Evolutionary conservation across 306 rosid species (phyloP).

Genomic region (Rosa lucieae): DNA sequence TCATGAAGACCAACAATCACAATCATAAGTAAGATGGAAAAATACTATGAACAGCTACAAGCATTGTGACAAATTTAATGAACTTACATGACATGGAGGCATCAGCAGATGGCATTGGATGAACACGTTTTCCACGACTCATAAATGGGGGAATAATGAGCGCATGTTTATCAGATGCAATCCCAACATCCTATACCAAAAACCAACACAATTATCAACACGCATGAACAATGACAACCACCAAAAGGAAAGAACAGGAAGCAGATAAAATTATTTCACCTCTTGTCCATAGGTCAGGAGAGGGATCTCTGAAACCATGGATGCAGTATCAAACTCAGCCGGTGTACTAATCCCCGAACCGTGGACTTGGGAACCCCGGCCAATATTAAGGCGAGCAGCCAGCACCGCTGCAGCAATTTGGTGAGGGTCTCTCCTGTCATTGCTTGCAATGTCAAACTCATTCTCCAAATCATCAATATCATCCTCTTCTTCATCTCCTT

Average conservation of each 20-base stretch:
- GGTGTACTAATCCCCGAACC: conserved; percentile 45
- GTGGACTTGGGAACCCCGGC: conserved; percentile 48
- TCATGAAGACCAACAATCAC: conserved; percentile 23
- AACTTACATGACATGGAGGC: conserved; percentile 53
- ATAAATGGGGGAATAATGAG: conserved; percentile 74
- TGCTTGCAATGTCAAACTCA: conserved; percentile 70
- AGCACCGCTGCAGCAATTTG: conserved; percentile 56
- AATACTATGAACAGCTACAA: conserved; percentile 10
- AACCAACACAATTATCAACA: conserved; percentile 25
- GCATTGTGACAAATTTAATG: conserved; percentile 7
- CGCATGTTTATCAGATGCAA: conserved; percentile 85
- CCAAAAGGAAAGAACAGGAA: conserved; percentile 16
- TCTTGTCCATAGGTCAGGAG: conserved; percentile 73
- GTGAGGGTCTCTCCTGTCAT: conserved; percentile 46
- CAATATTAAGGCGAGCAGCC: conserved; percentile 57
- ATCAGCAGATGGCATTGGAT: conserved; percentile 65
- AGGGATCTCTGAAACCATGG: conserved; percentile 60
- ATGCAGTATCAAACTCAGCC: conserved; percentile 57
- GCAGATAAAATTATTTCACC: conserved; percentile 37
- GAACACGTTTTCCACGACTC: conserved; percentile 63
- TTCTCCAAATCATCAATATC: conserved; percentile 81
- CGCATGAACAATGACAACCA: neutral
- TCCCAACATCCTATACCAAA: conserved; percentile 62
- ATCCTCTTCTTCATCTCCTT: conserved; percentile 91
- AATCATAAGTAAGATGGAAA: neutral